These are phyloP conservation scores for Fraxinus pennsylvanica DNA, from an alignment of 257 asterid genomes.

Conservation along the genomic window DNA sequence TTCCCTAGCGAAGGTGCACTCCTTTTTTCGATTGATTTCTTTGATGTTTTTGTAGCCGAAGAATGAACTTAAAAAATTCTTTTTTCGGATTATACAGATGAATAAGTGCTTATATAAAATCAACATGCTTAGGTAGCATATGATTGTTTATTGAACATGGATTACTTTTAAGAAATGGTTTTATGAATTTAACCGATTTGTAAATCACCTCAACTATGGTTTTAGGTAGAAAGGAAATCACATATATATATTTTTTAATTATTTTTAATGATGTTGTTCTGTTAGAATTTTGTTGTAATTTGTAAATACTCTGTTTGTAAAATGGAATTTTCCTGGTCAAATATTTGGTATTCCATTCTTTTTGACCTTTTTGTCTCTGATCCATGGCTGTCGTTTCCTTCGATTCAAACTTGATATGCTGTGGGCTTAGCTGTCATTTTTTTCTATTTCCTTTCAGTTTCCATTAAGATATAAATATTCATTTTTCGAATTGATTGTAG, in stretches of 20 bases:
- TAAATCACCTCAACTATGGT: neutral
- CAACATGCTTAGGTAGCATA: neutral
- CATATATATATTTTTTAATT: neutral
- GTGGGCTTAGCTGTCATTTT: neutral
- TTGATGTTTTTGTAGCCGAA: neutral
- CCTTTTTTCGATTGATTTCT: neutral
- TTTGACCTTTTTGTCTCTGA: neutral
- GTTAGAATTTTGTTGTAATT: neutral
- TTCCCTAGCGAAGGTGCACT: neutral
- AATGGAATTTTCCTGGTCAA: neutral
- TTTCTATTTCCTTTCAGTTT: neutral
- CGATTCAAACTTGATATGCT: neutral
- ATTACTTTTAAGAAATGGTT: neutral
- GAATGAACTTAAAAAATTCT: neutral
- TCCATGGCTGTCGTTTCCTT: neutral
- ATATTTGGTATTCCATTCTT: neutral
- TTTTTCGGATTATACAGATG: neutral
- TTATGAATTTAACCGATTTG: neutral
- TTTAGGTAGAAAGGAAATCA: neutral
- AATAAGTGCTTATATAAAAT: neutral
- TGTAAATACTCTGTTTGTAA: neutral
- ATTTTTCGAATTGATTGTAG: neutral
- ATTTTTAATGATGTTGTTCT: neutral
- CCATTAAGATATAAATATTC: neutral
- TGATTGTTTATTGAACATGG: neutral